A percentile compares a stretch with the other conserved stretches of the same genome.
These are phyloP conservation scores for Pisolithus albus DNA, from an alignment of 768 basidiomycete species.

Conservation along the genomic window DNA sequence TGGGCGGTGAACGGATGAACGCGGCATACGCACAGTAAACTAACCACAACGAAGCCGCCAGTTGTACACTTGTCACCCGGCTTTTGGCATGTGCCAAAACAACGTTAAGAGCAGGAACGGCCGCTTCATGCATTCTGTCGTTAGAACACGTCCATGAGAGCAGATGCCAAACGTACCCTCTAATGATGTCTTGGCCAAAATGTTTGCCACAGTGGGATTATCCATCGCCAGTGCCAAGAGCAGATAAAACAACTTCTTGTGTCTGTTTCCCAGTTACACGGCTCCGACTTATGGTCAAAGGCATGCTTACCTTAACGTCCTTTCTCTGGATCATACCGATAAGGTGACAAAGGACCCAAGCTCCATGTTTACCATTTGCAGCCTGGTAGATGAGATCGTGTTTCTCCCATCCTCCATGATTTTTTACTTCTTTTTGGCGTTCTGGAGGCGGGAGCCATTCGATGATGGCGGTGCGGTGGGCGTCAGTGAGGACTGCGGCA, in stretches of 20 bases:
- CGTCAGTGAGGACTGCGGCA: constrained; percentile 40
- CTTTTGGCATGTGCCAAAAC: constrained; percentile 52
- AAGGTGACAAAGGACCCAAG: constrained; percentile 54
- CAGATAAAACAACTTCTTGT: constrained; percentile 60
- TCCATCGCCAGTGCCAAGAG: constrained; percentile 64
- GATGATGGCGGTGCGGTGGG: constrained; percentile 44
- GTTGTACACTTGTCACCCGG: constrained; percentile 52
- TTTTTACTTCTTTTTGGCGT: constrained; percentile 46
- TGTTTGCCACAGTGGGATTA: constrained; percentile 44
- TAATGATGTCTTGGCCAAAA: constrained; percentile 36
- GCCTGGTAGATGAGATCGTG: constrained; percentile 33
- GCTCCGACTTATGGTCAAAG: not conserved
- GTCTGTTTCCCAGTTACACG: constrained; percentile 30
- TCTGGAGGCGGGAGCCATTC: constrained; percentile 61
- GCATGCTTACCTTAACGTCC: constrained; percentile 45
- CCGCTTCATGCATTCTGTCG: constrained; percentile 4
- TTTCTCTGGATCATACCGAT: constrained; percentile 40
- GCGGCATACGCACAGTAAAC: constrained; percentile 1
- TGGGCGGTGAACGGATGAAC: not conserved
- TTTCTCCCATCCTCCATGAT: constrained; percentile 72
- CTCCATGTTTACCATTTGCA: constrained; percentile 39
- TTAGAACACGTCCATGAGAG: constrained; percentile 3
- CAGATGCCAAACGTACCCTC: constrained; percentile 35
- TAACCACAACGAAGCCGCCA: constrained; percentile 68
- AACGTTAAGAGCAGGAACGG: constrained; percentile 26